Evolutionary conservation across 768 basidiomycete species (phyloP).

Genomic region (Russula lepida): DNA sequence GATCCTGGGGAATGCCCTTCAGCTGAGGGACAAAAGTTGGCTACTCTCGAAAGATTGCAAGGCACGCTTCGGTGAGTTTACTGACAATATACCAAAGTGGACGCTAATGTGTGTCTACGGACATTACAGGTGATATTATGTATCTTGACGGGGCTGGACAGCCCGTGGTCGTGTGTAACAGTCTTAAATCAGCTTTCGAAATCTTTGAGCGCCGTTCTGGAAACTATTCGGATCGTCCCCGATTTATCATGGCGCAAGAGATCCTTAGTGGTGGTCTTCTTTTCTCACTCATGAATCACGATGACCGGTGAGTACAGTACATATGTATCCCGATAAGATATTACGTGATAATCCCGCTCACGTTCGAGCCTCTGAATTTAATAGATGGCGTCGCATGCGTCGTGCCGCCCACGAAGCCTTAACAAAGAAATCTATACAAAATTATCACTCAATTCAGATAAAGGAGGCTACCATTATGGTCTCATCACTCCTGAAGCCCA

Average conservation of each 20-base stretch:
- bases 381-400: slow-evolving; percentile 24
- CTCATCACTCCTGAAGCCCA: slow-evolving; percentile 24
- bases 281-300: not conserved
- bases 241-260: slow-evolving; percentile 3
- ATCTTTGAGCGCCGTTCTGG: slow-evolving; percentile 24
- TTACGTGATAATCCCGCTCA: no score
- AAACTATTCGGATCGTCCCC: slow-evolving; percentile 25
- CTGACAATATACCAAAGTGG: not conserved
- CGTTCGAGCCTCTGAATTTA: no score
- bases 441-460: slow-evolving; percentile 25
- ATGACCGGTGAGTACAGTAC: not conserved
- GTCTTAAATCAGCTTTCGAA: slow-evolving; percentile 22
- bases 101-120: not conserved
- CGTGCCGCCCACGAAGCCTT: slow-evolving; percentile 29
- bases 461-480: slow-evolving; percentile 27
- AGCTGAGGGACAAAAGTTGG: slow-evolving; percentile 2
- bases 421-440: slow-evolving; percentile 20
- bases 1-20: slow-evolving; percentile 3
- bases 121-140: slow-evolving; percentile 13
- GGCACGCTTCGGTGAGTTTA: not conserved
- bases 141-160: slow-evolving; percentile 18
- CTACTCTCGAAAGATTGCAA: slow-evolving; percentile 2
- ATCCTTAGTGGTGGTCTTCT: slow-evolving; percentile 8
- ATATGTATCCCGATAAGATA: no score
- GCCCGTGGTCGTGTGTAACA: slow-evolving; percentile 24